These are phyloP conservation scores for Boletellus emodensis DNA, from an alignment of 768 basidiomycete genomes.

Conservation along the genomic window DNA sequence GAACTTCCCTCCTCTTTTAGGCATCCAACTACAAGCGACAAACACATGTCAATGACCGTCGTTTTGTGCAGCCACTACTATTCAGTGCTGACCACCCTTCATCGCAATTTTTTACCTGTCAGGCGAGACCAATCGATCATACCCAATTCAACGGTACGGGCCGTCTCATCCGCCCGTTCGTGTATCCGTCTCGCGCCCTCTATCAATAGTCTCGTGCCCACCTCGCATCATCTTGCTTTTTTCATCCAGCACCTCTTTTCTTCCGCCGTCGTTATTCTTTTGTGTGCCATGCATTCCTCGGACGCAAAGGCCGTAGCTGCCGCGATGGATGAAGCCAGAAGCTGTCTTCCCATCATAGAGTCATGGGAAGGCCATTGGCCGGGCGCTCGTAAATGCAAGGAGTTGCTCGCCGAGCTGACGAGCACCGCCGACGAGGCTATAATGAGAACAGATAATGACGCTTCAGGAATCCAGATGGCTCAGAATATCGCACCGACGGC, in stretches of 20 bases:
- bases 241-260: slow-evolving; percentile 90
- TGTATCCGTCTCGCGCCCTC: slow-evolving; percentile 84
- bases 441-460: slow-evolving; percentile 24
- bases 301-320: slow-evolving; percentile 60
- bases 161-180: slow-evolving; percentile 78
- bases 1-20: slow-evolving; percentile 73
- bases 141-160: slow-evolving; percentile 72
- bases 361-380: slow-evolving; percentile 88
- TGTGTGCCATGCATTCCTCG: slow-evolving; percentile 81
- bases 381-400: slow-evolving; percentile 83
- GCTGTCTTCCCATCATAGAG: slow-evolving; percentile 64
- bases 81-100: slow-evolving; percentile 80
- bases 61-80: slow-evolving; percentile 89
- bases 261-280: slow-evolving; percentile 77
- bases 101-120: slow-evolving; percentile 83
- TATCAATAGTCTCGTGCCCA: slow-evolving; percentile 77
- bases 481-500: slow-evolving; percentile 31
- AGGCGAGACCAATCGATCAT: slow-evolving; percentile 65
- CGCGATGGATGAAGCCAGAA: slow-evolving; percentile 81
- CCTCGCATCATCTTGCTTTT: slow-evolving; percentile 84
- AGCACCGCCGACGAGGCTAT: slow-evolving; percentile 70
- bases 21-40: slow-evolving; percentile 65
- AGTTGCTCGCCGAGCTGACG: slow-evolving; percentile 65
- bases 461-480: slow-evolving; percentile 22
- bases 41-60: slow-evolving; percentile 82